Conservation (phyloP, 1,284 basidiomycete genomes). For the Afroboletus lepidellus region DNA sequence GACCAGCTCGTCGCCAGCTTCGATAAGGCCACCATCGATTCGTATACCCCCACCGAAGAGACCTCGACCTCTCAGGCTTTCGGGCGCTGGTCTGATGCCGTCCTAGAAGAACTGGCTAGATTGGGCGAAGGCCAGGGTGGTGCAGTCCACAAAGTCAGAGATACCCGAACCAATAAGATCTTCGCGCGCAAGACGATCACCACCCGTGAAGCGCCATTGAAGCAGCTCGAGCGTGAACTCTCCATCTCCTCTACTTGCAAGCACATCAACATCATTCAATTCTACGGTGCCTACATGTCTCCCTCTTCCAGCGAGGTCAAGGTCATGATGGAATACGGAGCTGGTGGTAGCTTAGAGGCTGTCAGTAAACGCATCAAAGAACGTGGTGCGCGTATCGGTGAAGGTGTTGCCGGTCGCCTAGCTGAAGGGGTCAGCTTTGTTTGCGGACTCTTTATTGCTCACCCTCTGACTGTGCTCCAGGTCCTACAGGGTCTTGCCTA, state of each 20-base stretch:
- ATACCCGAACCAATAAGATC: slow-evolving; percentile 71
- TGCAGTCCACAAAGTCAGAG: slow-evolving; percentile 88
- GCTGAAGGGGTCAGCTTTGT: slow-evolving; percentile 75
- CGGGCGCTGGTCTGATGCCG: slow-evolving; percentile 61
- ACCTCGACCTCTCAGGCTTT: slow-evolving; percentile 27
- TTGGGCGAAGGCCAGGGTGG: slow-evolving; percentile 97
- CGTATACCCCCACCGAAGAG: slow-evolving; percentile 36
- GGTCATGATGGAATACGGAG: slow-evolving; percentile 94
- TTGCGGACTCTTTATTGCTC: slow-evolving; percentile 6
- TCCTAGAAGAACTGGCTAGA: slow-evolving; percentile 70
- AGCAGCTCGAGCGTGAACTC: slow-evolving; percentile 91
- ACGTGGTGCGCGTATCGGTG: slow-evolving; percentile 79
- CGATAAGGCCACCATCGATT: slow-evolving; percentile 30
- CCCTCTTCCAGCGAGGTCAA: slow-evolving; percentile 92
- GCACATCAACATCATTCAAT: slow-evolving; percentile 88
- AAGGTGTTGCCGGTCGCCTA: slow-evolving; percentile 89
- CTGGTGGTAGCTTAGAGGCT: slow-evolving; percentile 86
- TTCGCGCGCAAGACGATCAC: slow-evolving; percentile 98
- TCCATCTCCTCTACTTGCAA: slow-evolving; percentile 84
- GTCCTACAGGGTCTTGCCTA: slow-evolving; percentile 91
- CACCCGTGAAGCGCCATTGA: slow-evolving; percentile 89
- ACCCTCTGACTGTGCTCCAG: slow-evolving; percentile 39
- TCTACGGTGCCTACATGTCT: slow-evolving; percentile 94
- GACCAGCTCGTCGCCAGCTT: slow-evolving; percentile 33
- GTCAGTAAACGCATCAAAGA: slow-evolving; percentile 86